Base-by-base conservation (phyloP, 2,329 filamentous ascomycete species). In the Penicillium sumatraense region DNA sequence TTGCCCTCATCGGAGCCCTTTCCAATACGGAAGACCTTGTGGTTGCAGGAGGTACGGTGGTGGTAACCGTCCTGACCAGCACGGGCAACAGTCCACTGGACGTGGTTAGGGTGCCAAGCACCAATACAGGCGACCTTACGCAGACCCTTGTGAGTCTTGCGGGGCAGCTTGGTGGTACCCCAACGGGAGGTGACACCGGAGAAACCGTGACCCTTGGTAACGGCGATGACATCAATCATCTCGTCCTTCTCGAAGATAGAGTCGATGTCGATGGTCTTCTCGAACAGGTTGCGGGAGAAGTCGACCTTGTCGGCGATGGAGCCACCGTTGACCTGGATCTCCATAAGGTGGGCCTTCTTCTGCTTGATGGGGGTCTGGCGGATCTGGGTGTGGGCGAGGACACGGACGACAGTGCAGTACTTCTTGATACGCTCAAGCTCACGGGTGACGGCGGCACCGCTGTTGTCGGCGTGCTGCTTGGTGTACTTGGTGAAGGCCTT, bases 401-500 rank as follows among this genome's bases (percentile, higher is more conserved):
- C 88, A 81, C 95, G 95, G 85, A 99, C 90, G 80, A 98, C 93
- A 72, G 92, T 95, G 90, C 93, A 97, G 91, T 99, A 99, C 87
- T 98, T 98, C 91, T 97, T 96, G 84, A 99, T 98, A 82, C 95
- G 93, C 89, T 98, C 95, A 77, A 99, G 88, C 83, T 99, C 95
- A 78, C 91, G 90, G 81, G 90, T 92, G 85, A 98, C 89, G 75
- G 91, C 92, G 71, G 90, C 83, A 75, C 91, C 93, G 82, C 81
- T 90, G 84, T 83, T 89, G 86, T 98, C 93, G 66, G 93, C 92
- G 89, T 98, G 91, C 89, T 96, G 93, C 91, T 98, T 99, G 86
- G 95, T 91, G 84, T 99, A 99, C 87, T 96, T 97, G 87, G 95
- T 99, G 86, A 99, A 99, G 63, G 95, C 95, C 93, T 99, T 99